A percentile compares a stretch with the other conserved stretches of the same genome.
These are phyloP conservation scores for Aegilops longissima DNA, from an alignment of 176 grass and related monocot species.

Conservation along the genomic window DNA sequence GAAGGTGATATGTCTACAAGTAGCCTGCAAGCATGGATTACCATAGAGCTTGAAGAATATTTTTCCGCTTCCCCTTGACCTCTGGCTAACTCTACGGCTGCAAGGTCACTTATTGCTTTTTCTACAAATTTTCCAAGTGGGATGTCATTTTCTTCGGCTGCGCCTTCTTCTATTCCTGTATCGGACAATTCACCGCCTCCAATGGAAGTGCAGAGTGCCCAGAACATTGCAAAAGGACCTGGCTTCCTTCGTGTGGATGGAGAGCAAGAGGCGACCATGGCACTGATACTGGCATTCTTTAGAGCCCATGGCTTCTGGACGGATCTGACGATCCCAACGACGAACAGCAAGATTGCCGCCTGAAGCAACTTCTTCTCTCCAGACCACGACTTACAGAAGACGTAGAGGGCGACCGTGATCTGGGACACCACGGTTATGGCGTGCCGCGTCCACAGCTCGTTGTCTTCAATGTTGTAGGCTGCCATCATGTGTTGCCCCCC, in stretches of 20 bases:
- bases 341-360: neutral
- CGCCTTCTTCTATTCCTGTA: neutral
- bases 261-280: neutral
- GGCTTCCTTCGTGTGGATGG: neutral
- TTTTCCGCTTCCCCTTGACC: neutral
- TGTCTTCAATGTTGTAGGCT: neutral
- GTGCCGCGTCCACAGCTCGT: neutral
- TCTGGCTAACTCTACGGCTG: neutral
- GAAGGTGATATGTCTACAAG: neutral
- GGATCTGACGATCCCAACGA: neutral
- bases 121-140: neutral
- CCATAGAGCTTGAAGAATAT: too few species aligned
- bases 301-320: neutral
- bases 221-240: fast-evolving
- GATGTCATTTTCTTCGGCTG: neutral
- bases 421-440: neutral
- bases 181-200: too few species aligned
- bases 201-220: too few species aligned
- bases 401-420: neutral
- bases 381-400: neutral
- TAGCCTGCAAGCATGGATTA: too few species aligned
- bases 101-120: too few species aligned
- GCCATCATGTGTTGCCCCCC: neutral
- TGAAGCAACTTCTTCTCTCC: neutral
- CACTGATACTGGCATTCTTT: neutral